phyloP scores from a whole-genome alignment of 2,329 filamentous ascomycete genomes.

The Cladophialophora yegresii region DNA sequence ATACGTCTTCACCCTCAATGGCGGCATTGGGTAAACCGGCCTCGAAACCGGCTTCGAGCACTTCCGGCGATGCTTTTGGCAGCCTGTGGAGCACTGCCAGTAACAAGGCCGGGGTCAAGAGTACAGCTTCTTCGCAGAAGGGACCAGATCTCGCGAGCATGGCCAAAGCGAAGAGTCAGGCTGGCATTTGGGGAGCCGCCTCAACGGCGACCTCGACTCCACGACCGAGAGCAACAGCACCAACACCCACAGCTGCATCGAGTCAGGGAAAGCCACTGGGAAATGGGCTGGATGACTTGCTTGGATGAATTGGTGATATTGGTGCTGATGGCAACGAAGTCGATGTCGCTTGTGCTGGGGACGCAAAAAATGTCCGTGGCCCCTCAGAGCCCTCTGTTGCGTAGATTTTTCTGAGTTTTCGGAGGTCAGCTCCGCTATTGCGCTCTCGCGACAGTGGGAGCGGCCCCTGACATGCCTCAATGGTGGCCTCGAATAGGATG shows the following conservation, averaged over 20 bases:
- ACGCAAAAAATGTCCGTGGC: neutral
- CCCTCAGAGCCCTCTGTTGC: neutral
- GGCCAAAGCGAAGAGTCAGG: conserved; percentile 96
- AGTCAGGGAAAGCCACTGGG: conserved; percentile 41
- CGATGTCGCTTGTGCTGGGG: neutral
- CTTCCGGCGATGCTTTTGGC: conserved; percentile 83
- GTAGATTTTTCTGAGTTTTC: neutral
- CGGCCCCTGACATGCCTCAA: neutral
- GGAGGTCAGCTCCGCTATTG: neutral
- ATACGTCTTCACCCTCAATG: conserved; percentile 45
- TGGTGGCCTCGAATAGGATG: neutral
- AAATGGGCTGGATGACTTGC: conserved; percentile 48
- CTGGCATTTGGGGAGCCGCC: conserved; percentile 86
- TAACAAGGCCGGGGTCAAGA: conserved; percentile 70
- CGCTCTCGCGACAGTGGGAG: neutral
- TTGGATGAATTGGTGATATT: conserved; percentile 42
- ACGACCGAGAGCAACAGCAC: conserved; percentile 49
- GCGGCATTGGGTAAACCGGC: conserved; percentile 52
- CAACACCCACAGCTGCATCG: conserved; percentile 42
- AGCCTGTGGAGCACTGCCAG: conserved; percentile 73
- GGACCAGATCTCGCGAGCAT: conserved; percentile 86
- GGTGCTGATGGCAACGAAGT: neutral
- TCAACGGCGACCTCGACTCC: conserved; percentile 53
- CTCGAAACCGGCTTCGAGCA: conserved; percentile 48
- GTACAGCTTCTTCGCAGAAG: conserved; percentile 64